These are phyloP conservation scores for Aegilops sharonensis DNA, from an alignment of 176 grass and related monocot species.

Conservation along the genomic window DNA sequence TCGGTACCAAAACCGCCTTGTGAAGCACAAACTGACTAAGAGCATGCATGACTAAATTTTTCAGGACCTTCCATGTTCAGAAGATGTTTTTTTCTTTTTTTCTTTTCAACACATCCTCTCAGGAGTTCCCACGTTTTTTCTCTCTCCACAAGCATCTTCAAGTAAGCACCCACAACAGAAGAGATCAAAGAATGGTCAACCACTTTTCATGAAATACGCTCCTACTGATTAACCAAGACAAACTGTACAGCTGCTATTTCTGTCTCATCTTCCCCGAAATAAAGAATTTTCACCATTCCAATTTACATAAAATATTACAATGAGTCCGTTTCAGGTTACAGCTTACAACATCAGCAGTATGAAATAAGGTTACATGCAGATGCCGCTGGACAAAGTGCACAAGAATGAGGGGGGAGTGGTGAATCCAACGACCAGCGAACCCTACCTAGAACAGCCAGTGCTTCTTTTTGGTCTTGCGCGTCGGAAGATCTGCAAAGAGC, in stretches of 20 bases:
- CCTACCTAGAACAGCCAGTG: slow-evolving; percentile 83
- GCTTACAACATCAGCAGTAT: slow-evolving; percentile 20
- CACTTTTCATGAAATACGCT: not conserved
- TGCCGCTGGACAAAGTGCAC: slow-evolving; percentile 5
- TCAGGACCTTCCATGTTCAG: too few relatives aligned
- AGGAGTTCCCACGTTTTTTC: too few relatives aligned
- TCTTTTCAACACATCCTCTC: too few relatives aligned
- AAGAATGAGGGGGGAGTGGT: not conserved
- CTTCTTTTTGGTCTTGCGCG: slow-evolving; percentile 70
- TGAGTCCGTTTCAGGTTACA: slow-evolving; percentile 9
- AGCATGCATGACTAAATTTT: too few relatives aligned
- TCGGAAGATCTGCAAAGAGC: slow-evolving; percentile 69
- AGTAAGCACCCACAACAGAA: not conserved
- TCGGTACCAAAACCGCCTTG: too few relatives aligned
- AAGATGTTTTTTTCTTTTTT: too few relatives aligned
- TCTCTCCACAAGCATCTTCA: not conserved
- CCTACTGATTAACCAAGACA: not conserved
- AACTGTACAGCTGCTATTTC: not conserved
- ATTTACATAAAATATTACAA: slow-evolving; percentile 33
- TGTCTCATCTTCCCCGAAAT: not conserved
- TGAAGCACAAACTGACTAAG: too few relatives aligned
- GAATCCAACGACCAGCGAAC: slow-evolving; percentile 8
- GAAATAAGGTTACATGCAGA: slow-evolving; percentile 29
- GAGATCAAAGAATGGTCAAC: not conserved
- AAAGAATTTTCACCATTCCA: slow-evolving; percentile 12